A percentile compares a stretch with the other conserved stretches of the same genome.
Evolutionary conservation across 1,284 basidiomycete genomes (phyloP).

Genomic region (Tilletiopsis washingtonensis): DNA sequence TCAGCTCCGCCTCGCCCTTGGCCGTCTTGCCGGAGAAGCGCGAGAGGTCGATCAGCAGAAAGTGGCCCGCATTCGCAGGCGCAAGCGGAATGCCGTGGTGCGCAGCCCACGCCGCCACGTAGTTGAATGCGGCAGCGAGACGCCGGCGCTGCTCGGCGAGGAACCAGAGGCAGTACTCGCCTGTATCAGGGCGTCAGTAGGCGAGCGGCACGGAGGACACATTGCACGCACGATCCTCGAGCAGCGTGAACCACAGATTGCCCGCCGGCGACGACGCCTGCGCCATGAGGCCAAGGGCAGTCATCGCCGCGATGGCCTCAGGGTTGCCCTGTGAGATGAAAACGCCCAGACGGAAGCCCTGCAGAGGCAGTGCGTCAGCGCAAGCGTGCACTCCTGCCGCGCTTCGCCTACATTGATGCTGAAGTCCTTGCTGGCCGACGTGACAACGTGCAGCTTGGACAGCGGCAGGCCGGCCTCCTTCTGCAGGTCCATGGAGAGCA

Average conservation of each 20-base stretch:
- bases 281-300: slow-evolving; percentile 13
- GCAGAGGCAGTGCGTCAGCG: neutral
- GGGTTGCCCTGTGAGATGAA: slow-evolving; percentile 28
- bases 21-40: neutral
- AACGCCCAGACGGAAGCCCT: slow-evolving; percentile 29
- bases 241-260: neutral
- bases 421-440: slow-evolving; percentile 33
- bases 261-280: slow-evolving; percentile 19
- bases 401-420: slow-evolving; percentile 18
- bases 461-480: slow-evolving; percentile 17
- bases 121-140: slow-evolving; percentile 12
- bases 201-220: too few relatives aligned
- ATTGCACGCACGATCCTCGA: too few relatives aligned
- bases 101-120: slow-evolving; percentile 11
- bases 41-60: slow-evolving; percentile 21
- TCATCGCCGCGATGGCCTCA: too few relatives aligned
- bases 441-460: slow-evolving; percentile 27
- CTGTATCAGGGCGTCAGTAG: too few relatives aligned
- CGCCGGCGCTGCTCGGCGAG: slow-evolving; percentile 23
- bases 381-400: too few relatives aligned
- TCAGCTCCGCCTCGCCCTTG: slow-evolving; percentile 10
- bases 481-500: slow-evolving; percentile 23
- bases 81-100: slow-evolving; percentile 18
- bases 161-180: slow-evolving; percentile 24
- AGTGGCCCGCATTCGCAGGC: slow-evolving; percentile 24